Evolutionary conservation across 2,329 filamentous ascomycete genomes (phyloP).

Genomic region (Trichoderma sp.): DNA sequence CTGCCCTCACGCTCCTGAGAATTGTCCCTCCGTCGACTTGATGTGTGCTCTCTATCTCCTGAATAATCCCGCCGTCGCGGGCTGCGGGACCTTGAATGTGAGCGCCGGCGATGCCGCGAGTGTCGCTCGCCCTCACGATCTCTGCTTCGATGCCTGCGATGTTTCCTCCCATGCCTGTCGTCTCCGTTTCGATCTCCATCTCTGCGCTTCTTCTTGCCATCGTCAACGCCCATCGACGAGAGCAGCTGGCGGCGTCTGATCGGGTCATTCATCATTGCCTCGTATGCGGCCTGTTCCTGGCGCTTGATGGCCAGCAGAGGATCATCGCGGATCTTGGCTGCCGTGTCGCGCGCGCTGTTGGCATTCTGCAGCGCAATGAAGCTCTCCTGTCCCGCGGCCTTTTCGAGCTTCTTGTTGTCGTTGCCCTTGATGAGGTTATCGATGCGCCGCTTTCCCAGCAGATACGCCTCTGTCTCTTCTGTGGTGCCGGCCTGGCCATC

Average conservation of each 20-base stretch:
- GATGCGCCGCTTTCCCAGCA: slow-evolving; percentile 89
- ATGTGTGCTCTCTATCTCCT: slow-evolving; percentile 29
- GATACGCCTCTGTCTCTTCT: slow-evolving; percentile 91
- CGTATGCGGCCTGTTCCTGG: slow-evolving; percentile 81
- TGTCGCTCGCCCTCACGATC: slow-evolving; percentile 38
- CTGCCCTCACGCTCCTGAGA: slow-evolving; percentile 29
- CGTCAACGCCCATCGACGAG: slow-evolving; percentile 59
- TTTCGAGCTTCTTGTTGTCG: slow-evolving; percentile 79
- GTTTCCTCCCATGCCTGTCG: slow-evolving; percentile 44
- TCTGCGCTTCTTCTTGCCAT: slow-evolving; percentile 46
- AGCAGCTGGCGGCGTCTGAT: slow-evolving; percentile 68
- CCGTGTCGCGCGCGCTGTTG: slow-evolving; percentile 76
- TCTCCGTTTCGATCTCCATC: not conserved
- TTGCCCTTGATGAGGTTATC: slow-evolving; percentile 79
- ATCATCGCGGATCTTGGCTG: slow-evolving; percentile 85
- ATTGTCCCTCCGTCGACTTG: slow-evolving; percentile 27
- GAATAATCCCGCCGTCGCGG: slow-evolving; percentile 35
- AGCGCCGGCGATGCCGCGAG: slow-evolving; percentile 44
- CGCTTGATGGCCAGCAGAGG: slow-evolving; percentile 91
- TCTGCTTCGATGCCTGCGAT: slow-evolving; percentile 48
- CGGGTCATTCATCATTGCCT: slow-evolving; percentile 77
- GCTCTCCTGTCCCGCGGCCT: slow-evolving; percentile 63
- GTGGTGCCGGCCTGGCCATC: slow-evolving; percentile 72
- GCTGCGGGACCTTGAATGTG: slow-evolving; percentile 49
- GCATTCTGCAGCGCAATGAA: slow-evolving; percentile 66